phyloP scores from a whole-genome alignment of 306 rosid species.

The Parietaria judaica region DNA sequence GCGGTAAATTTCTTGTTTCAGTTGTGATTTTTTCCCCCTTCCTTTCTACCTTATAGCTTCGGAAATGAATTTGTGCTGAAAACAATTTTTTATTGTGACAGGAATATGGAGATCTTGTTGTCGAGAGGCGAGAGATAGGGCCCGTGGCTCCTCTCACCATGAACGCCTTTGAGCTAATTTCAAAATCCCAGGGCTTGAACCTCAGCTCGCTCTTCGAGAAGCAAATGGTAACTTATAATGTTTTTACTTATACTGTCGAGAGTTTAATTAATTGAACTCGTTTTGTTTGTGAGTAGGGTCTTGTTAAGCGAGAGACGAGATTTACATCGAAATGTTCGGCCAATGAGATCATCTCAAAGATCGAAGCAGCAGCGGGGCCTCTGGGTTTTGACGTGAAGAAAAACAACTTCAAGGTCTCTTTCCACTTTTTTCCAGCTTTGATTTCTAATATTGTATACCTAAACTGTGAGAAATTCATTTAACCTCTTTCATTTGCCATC shows the following conservation, averaged over 20 bases:
- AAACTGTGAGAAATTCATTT: neutral
- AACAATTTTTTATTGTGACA: conserved; percentile 19
- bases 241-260: neutral
- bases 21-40: conserved; percentile 7
- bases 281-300: conserved; percentile 47
- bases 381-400: conserved; percentile 89
- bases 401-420: conserved; percentile 67
- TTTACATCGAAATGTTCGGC: conserved; percentile 86
- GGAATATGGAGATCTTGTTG: conserved; percentile 64
- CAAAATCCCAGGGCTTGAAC: conserved; percentile 90
- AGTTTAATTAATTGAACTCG: too few relatives aligned
- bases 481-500: conserved; percentile 11
- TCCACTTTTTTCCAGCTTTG: neutral
- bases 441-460: neutral
- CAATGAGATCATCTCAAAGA: conserved; percentile 75
- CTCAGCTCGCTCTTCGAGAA: conserved; percentile 78
- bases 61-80: conserved; percentile 11
- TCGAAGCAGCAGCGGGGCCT: conserved; percentile 70
- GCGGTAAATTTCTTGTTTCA: conserved; percentile 37
- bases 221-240: conserved; percentile 62
- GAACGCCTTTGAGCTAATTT: conserved; percentile 98
- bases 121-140: conserved; percentile 59
- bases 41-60: conserved; percentile 10
- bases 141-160: conserved; percentile 56
- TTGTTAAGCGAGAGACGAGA: conserved; percentile 74